Evolutionary conservation across 1,139 yeast genomes (phyloP).

Genomic region (Protomyces macrosporus): DNA sequence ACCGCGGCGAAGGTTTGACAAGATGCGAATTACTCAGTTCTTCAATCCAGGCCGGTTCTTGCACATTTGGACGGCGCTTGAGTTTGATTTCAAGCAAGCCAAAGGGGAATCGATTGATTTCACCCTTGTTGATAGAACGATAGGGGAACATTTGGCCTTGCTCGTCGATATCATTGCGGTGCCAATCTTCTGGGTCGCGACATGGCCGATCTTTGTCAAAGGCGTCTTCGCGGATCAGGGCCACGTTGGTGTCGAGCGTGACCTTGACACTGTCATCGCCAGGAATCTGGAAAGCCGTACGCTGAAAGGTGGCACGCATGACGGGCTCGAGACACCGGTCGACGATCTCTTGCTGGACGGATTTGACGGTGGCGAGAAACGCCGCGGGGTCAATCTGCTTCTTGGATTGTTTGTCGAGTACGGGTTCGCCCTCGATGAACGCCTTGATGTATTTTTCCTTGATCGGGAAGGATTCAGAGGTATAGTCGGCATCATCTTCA

Average conservation of each 20-base stretch:
- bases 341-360: constrained; percentile 58
- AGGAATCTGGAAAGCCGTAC: constrained; percentile 97
- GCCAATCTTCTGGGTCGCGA: constrained; percentile 87
- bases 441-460: constrained; percentile 75
- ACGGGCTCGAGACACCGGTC: constrained; percentile 74
- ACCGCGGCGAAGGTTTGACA: constrained; percentile 85
- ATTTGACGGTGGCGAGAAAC: constrained; percentile 52
- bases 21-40: constrained; percentile 79
- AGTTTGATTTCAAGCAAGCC: constrained; percentile 86
- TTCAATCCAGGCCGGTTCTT: constrained; percentile 60
- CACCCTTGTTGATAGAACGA: constrained; percentile 76
- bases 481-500: constrained; percentile 47
- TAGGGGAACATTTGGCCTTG: constrained; percentile 60
- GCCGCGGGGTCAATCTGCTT: constrained; percentile 56
- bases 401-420: constrained; percentile 47
- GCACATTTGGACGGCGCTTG: constrained; percentile 38
- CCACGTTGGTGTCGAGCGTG: constrained; percentile 79
- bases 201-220: constrained; percentile 80
- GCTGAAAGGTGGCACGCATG: constrained; percentile 75
- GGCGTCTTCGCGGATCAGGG: constrained; percentile 84
- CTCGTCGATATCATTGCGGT: constrained; percentile 82
- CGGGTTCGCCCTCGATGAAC: constrained; percentile 48
- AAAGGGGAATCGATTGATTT: constrained; percentile 78
- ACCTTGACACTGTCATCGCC: constrained; percentile 91
- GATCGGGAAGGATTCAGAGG: constrained; percentile 56